Evolutionary conservation across 371 early-diverging fungal genomes (phyloP).

Genomic region (Mucor racemosus): DNA sequence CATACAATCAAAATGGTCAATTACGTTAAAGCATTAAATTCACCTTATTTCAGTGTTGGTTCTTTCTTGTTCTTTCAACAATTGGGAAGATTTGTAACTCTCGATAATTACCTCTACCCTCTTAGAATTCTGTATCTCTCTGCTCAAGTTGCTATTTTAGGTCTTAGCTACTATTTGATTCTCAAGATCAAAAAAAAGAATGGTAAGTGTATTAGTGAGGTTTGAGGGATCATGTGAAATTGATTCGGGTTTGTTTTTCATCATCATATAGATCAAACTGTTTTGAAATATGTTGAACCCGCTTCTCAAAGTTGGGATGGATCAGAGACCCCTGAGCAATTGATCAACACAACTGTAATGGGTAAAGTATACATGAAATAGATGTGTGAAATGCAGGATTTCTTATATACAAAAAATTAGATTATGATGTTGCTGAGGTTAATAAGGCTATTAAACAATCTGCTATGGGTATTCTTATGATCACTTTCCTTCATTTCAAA

Average conservation of each 20-base stretch:
- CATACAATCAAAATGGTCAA: constrained; percentile 9
- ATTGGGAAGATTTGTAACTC: constrained; percentile 31
- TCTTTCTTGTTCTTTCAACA: constrained; percentile 44
- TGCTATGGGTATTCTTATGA: constrained; percentile 65
- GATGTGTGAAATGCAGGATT: neutral
- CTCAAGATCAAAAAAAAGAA: constrained; percentile 38
- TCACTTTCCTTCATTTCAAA: constrained; percentile 80
- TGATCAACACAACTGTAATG: constrained; percentile 38
- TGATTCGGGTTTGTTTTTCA: too few relatives aligned
- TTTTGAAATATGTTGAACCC: constrained; percentile 46
- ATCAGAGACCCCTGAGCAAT: constrained; percentile 31
- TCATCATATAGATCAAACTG: constrained; percentile 37
- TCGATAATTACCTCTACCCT: constrained; percentile 34
- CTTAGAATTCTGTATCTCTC: constrained; percentile 36
- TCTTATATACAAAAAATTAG: constrained; percentile 21
- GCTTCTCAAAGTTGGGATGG: constrained; percentile 48
- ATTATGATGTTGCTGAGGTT: constrained; percentile 81
- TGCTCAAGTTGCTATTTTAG: constrained; percentile 35
- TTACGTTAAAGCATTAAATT: constrained; percentile 16
- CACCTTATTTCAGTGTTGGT: constrained; percentile 36
- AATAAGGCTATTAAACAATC: constrained; percentile 71
- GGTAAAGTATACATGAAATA: constrained; percentile 25
- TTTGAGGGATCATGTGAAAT: neutral
- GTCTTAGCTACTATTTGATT: constrained; percentile 35
- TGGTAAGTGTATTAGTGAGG: constrained; percentile 26